Evolutionary conservation across 805 yeast genomes (phyloP).

Genomic region (Ogataea wickerhamii): DNA sequence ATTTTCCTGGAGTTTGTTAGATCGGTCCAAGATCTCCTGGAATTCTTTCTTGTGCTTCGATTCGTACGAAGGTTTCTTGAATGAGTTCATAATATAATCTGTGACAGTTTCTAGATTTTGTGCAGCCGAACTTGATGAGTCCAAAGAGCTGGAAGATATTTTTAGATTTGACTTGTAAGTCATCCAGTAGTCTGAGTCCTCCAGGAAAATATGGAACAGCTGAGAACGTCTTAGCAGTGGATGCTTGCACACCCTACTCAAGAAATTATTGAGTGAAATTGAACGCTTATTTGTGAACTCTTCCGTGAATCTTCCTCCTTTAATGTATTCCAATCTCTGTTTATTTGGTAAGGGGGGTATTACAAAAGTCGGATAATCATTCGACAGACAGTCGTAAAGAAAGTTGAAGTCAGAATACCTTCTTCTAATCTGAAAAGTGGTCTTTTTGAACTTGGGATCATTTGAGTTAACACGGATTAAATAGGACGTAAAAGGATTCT

Average conservation of each 20-base stretch:
- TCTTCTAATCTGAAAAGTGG: conserved; percentile 57
- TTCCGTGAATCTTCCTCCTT: conserved; percentile 86
- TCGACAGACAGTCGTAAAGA: conserved; percentile 66
- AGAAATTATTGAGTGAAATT: conserved; percentile 71
- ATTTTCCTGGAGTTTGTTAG: conserved; percentile 83
- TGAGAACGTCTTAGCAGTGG: conserved; percentile 68
- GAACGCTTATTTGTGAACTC: conserved; percentile 84
- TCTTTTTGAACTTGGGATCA: conserved; percentile 50
- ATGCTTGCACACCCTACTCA: conserved; percentile 70
- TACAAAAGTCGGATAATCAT: conserved; percentile 80
- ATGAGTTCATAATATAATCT: conserved; percentile 91
- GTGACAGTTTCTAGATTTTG: conserved; percentile 68
- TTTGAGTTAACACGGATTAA: conserved; percentile 60
- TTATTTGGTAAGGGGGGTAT: conserved; percentile 95
- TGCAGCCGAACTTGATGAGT: conserved; percentile 19
- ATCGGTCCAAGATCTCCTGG: conserved; percentile 73
- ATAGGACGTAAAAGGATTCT: conserved; percentile 74
- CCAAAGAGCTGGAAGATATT: conserved; percentile 24
- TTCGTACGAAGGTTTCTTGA: conserved; percentile 66
- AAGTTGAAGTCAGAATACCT: conserved; percentile 85
- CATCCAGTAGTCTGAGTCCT: conserved; percentile 65
- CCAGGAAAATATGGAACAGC: conserved; percentile 66
- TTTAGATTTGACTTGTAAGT: conserved; percentile 59
- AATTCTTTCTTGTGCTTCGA: conserved; percentile 63
- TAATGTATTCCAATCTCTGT: conserved; percentile 83